Evolutionary conservation across 768 basidiomycete genomes (phyloP).

Genomic region (Chalciporus piperatus): DNA sequence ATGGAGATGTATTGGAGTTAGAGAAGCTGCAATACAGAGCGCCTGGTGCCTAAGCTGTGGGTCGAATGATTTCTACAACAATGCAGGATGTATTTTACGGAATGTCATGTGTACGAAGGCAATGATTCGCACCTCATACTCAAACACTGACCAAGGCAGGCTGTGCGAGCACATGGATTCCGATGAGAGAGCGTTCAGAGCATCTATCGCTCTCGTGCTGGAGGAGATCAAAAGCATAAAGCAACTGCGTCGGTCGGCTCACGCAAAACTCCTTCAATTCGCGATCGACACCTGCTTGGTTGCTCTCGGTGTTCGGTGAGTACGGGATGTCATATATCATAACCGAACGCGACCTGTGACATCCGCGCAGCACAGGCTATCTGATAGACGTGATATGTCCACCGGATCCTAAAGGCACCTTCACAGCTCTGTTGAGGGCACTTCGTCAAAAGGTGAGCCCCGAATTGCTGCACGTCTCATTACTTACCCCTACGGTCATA

Average conservation of each 20-base stretch:
- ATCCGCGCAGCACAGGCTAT: slow-evolving; percentile 36
- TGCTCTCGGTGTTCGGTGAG: slow-evolving; percentile 43
- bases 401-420: slow-evolving; percentile 30
- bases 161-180: slow-evolving; percentile 3
- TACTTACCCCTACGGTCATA: no score
- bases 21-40: slow-evolving; percentile 54
- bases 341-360: no score
- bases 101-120: no score
- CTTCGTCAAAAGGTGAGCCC: slow-evolving; percentile 41
- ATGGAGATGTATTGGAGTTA: slow-evolving; percentile 47
- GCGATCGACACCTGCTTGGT: slow-evolving; percentile 42
- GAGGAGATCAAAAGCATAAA: slow-evolving; percentile 7
- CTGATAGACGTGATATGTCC: slow-evolving; percentile 48
- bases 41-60: slow-evolving; percentile 44
- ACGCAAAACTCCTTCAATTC: slow-evolving; percentile 28
- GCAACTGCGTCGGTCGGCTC: slow-evolving; percentile 7
- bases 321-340: not conserved
- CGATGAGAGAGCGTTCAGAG: slow-evolving; percentile 5
- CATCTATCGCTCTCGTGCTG: slow-evolving; percentile 20
- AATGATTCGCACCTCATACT: no score
- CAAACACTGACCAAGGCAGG: not conserved
- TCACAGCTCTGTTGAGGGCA: slow-evolving; percentile 33
- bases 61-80: not conserved
- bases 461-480: not conserved
- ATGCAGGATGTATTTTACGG: not conserved